Percentiles rank a stretch among this genome's conserved stretches.
phyloP scores from a whole-genome alignment of 805 yeast genomes.

The Barnettozyma californica region DNA sequence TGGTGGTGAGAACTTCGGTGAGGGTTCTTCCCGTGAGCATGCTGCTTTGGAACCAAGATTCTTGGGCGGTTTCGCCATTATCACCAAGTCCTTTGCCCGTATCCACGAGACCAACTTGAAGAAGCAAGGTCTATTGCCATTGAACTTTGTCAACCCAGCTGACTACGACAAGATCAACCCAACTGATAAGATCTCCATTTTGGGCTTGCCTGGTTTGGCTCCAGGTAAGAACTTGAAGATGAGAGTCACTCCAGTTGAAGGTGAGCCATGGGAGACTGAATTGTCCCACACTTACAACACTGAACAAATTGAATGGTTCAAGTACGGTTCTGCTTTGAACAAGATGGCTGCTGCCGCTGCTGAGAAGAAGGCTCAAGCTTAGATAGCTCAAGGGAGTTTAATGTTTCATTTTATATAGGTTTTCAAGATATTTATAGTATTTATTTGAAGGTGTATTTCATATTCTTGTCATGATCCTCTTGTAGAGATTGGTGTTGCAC shows the following conservation, averaged over 20 bases:
- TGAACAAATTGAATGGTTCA: slow-evolving; percentile 99
- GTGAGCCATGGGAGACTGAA: slow-evolving; percentile 81
- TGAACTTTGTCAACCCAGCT: slow-evolving; percentile 82
- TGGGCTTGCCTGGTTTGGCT: slow-evolving; percentile 78
- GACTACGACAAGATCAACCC: slow-evolving; percentile 94
- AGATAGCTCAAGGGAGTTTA: neutral
- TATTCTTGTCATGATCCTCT: neutral
- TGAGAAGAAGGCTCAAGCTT: slow-evolving; percentile 6
- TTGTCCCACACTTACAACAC: slow-evolving; percentile 93
- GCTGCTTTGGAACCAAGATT: slow-evolving; percentile 99
- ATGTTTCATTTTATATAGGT: slow-evolving; percentile 2
- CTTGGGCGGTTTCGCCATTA: slow-evolving; percentile 97
- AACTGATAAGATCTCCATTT: slow-evolving; percentile 81
- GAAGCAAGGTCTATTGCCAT: slow-evolving; percentile 98
- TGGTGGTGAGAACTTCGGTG: slow-evolving; percentile 99
- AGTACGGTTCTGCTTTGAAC: slow-evolving; percentile 98
- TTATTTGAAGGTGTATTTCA: slow-evolving; percentile 2
- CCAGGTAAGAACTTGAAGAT: slow-evolving; percentile 89
- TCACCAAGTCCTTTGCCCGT: slow-evolving; percentile 97
- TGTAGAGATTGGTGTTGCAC: neutral
- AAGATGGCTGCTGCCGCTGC: slow-evolving; percentile 60
- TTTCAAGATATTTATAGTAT: slow-evolving; percentile 5
- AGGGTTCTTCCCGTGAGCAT: slow-evolving; percentile 99
- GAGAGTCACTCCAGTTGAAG: slow-evolving; percentile 68
- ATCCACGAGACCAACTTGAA: slow-evolving; percentile 99